Conservation (phyloP, 2,329 filamentous ascomycete species). For the Beauveria sp. region DNA sequence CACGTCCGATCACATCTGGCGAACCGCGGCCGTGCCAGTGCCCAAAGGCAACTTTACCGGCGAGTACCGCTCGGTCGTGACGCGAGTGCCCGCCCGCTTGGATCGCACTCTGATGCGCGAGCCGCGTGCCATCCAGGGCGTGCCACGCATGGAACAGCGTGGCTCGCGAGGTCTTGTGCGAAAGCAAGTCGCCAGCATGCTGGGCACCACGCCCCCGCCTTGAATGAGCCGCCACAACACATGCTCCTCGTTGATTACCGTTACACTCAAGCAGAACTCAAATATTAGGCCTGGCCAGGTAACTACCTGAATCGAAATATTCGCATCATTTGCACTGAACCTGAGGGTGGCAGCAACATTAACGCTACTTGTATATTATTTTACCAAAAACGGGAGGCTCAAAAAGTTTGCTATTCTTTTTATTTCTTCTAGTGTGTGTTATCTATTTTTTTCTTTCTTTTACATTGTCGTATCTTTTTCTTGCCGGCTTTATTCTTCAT, state of each 20-base stretch:
- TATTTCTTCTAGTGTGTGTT: neutral
- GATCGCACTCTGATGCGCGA: conserved; percentile 87
- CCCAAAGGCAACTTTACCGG: conserved; percentile 55
- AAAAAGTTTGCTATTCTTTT: conserved; percentile 6
- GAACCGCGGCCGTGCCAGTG: conserved; percentile 54
- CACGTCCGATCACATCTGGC: conserved; percentile 72
- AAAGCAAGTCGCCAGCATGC: conserved; percentile 48
- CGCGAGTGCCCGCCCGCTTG: conserved; percentile 69
- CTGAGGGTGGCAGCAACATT: neutral
- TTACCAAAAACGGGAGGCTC: neutral
- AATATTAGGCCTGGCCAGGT: neutral
- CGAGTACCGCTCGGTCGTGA: conserved; percentile 53
- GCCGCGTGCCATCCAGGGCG: conserved; percentile 79
- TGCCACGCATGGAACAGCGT: conserved; percentile 57
- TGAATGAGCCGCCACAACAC: conserved; percentile 11
- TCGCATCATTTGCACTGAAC: neutral
- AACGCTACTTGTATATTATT: conserved; percentile 4
- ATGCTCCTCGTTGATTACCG: neutral
- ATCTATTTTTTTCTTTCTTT: neutral
- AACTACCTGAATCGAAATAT: neutral
- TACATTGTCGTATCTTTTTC: neutral
- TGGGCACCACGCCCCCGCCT: conserved; percentile 34
- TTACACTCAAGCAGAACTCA: neutral
- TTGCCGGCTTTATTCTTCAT: neutral
- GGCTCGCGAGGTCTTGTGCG: conserved; percentile 41